Evolutionary conservation across 2,329 filamentous ascomycete genomes (phyloP).

Genomic region (Ploettnerulaceae sp.): DNA sequence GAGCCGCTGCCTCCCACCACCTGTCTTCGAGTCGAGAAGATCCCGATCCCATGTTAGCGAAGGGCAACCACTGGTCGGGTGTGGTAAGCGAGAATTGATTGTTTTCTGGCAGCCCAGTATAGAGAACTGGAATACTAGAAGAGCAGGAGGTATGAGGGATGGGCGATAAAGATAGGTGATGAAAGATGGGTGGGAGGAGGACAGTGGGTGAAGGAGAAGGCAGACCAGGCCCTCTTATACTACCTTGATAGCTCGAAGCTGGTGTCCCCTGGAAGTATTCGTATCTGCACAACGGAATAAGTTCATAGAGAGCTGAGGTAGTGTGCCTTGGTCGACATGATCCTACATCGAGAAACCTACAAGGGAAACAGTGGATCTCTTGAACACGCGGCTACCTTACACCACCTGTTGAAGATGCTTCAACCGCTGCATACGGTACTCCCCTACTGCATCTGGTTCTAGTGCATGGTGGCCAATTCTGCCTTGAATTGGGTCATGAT

Average conservation of each 20-base stretch:
- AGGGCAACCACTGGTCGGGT: no score
- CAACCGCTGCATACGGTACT: not conserved
- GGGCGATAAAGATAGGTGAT: not conserved
- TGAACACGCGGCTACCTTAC: not conserved
- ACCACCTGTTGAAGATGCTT: no score
- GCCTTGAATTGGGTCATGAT: not conserved
- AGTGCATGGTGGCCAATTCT: not conserved
- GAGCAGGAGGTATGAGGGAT: no score
- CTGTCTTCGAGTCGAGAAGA: no score
- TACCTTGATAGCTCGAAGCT: not conserved
- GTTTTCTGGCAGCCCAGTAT: no score
- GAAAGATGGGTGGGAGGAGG: not conserved
- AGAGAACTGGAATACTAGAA: no score
- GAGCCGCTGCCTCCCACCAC: no score
- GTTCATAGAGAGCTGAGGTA: slow-evolving; percentile 1
- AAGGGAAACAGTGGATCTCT: not conserved
- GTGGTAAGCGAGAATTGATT: no score
- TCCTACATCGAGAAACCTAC: not conserved
- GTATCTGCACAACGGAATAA: not conserved
- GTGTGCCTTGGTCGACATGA: not conserved
- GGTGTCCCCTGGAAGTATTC: not conserved
- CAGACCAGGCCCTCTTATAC: slow-evolving; percentile 2
- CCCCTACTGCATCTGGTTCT: not conserved
- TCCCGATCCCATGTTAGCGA: no score
- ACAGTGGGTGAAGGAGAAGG: no score